These are phyloP conservation scores for Periconia sp. DNA, from an alignment of 2,329 filamentous ascomycete species.

Conservation along the genomic window DNA sequence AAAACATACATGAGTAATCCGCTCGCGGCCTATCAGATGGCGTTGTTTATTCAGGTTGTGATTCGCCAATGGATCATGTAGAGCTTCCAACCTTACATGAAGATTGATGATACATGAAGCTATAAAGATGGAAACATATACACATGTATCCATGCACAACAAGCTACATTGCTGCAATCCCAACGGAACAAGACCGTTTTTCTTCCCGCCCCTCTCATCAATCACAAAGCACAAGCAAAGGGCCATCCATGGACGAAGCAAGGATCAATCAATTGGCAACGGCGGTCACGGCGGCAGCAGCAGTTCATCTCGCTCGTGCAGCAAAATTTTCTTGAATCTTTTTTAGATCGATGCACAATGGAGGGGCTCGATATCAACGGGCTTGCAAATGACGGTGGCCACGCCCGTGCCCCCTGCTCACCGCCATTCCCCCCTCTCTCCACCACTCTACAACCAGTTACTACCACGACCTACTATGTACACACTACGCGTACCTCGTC, in stretches of 20 bases:
- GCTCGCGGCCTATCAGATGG: not conserved
- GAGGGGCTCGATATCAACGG: slow-evolving; percentile 5
- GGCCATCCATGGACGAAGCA: not conserved
- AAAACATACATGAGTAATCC: not conserved
- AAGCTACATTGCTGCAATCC: not conserved
- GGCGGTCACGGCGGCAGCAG: not conserved
- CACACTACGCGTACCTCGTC: not conserved
- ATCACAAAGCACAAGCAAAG: not conserved
- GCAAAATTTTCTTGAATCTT: not conserved
- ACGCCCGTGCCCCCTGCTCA: slow-evolving; percentile 19
- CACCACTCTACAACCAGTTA: too few species aligned
- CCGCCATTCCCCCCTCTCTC: slow-evolving; percentile 25
- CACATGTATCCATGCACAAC: not conserved
- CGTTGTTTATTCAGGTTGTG: not conserved
- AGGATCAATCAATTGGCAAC: not conserved
- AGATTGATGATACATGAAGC: too few species aligned
- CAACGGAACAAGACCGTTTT: not conserved
- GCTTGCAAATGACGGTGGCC: slow-evolving; percentile 7
- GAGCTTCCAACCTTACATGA: not conserved
- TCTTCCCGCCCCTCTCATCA: too few species aligned
- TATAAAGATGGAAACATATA: too few species aligned
- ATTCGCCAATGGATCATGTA: not conserved
- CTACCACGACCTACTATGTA: not conserved
- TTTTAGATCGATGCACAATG: not conserved
- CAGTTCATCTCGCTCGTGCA: not conserved